Base-by-base conservation (phyloP, 495 filamentous ascomycete species). In the Podospora tetraspora region DNA sequence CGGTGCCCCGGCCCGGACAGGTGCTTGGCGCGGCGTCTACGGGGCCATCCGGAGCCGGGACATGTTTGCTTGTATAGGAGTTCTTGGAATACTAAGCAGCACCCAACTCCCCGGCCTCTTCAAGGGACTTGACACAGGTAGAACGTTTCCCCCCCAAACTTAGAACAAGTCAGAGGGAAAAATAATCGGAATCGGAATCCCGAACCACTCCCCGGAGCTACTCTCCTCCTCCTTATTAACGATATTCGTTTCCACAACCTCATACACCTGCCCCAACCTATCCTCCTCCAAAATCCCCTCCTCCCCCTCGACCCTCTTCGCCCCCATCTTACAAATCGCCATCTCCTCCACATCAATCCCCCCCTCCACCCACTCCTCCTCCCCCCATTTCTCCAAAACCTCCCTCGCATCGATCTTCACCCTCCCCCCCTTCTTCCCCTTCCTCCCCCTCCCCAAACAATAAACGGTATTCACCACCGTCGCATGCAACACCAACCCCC, bases 391-490 rank as follows among this genome's bases (percentile, higher is more conserved):
- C 34, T 84, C 78, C 3, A 89, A 57, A 21, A 88, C 73, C 7
- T 74, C 81, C 43, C 71, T 76, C 4, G 85, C 86, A 75, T 90
- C 84, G 67, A 91, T 76, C 34, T 77, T 83, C 71, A 79, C 68
- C 75, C 69, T 82, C 66, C 73, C 80, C 37, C 68, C 61, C 61
- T 57, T 68, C 69, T 58, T 66, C 73, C 22, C 23, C 59, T 24
- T 25, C 25, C 25, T 63, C 66, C 57, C n/a, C 69, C 65, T 69
- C 1, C 76, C 80, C 68, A 82, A 85, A 37, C 89, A 87, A 75
- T 97, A 97, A 32, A 93, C 86, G 9, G 93, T 97, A 77, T 97
- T 97, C 23, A 95, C 78, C 5, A 97, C 82, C 3, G 94, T 97
- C 19, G 91, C 92, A 75, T 97, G 94, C 62, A 97, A 74, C 22